These are phyloP conservation scores for Populus hybrid DNA, from an alignment of 441 rosid genomes.

Conservation along the genomic window DNA sequence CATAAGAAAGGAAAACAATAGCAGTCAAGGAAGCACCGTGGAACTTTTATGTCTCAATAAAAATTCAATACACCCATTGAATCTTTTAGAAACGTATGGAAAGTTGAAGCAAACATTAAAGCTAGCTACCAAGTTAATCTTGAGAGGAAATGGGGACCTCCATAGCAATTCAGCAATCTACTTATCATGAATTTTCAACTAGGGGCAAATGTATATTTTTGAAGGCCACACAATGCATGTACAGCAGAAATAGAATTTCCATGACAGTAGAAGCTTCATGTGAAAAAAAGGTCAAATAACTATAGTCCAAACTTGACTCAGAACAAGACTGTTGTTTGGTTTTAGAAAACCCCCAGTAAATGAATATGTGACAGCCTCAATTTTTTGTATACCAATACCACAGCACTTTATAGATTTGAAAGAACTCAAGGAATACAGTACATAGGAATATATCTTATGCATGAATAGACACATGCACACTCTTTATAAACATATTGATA, in stretches of 20 bases:
- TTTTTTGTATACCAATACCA: no score
- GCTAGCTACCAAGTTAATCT: background rate
- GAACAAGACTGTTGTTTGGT: no score
- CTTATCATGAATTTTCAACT: conserved; percentile 8
- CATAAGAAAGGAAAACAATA: background rate
- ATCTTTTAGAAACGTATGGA: background rate
- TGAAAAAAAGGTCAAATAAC: no score
- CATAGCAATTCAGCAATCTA: background rate
- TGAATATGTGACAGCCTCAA: no score
- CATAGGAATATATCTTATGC: no score
- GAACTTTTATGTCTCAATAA: background rate
- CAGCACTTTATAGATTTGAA: no score
- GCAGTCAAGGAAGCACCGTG: background rate
- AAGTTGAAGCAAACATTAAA: background rate
- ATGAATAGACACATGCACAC: background rate
- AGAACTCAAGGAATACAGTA: no score
- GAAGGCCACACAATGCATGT: background rate
- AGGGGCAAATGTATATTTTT: background rate
- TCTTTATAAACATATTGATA: background rate
- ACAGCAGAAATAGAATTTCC: background rate
- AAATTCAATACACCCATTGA: background rate
- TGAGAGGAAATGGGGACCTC: background rate
- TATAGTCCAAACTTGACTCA: no score
- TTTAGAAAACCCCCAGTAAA: no score
- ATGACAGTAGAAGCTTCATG: no score